Evolutionary conservation across 2,329 filamentous ascomycete genomes (phyloP).

Genomic region (Nemania sp.): DNA sequence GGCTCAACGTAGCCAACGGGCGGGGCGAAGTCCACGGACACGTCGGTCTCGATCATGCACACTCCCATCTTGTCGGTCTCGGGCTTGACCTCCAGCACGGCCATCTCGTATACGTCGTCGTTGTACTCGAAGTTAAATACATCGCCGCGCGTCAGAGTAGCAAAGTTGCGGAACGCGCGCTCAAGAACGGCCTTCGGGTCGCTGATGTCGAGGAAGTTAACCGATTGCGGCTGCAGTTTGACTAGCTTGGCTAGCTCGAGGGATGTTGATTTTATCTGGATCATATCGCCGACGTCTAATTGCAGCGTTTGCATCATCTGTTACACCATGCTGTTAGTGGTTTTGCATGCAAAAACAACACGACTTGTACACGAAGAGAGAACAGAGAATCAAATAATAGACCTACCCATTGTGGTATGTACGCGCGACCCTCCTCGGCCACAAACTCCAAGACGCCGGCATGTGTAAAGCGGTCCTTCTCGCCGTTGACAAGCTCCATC

Average conservation of each 20-base stretch:
- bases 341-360: too few species aligned
- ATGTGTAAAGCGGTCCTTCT: constrained; percentile 79
- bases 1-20: constrained; percentile 95
- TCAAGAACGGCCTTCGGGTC: constrained; percentile 97
- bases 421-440: constrained; percentile 94
- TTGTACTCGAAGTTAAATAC: constrained; percentile 98
- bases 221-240: constrained; percentile 93
- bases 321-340: constrained; percentile 6
- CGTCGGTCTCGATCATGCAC: constrained; percentile 93
- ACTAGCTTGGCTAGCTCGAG: constrained; percentile 88
- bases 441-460: constrained; percentile 97
- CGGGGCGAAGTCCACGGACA: constrained; percentile 93
- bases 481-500: constrained; percentile 92
- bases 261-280: constrained; percentile 94
- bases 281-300: constrained; percentile 88
- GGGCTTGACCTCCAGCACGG: constrained; percentile 91
- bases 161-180: constrained; percentile 94
- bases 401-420: constrained; percentile 89
- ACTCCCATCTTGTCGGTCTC: constrained; percentile 81
- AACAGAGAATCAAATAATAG: too few species aligned
- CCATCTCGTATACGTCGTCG: constrained; percentile 89
- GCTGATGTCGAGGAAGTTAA: constrained; percentile 92
- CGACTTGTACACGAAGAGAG: too few species aligned
- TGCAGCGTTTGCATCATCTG: constrained; percentile 92
- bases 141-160: constrained; percentile 89